Conservation (phyloP, 2,329 filamentous ascomycete genomes). For the Sclerotinia nivalis region DNA sequence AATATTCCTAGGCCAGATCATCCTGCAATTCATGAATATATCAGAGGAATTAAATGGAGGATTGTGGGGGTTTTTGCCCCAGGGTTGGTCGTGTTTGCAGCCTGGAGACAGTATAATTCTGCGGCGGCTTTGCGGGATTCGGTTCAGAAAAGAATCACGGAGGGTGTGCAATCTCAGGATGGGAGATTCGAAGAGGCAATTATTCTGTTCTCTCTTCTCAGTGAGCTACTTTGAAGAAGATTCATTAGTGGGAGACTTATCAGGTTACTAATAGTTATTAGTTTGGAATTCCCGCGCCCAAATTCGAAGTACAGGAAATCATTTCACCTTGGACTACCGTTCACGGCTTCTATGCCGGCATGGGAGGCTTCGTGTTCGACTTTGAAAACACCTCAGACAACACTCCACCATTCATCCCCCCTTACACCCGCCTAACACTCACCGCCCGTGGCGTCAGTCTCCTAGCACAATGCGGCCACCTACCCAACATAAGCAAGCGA, state of each 20-base stretch:
- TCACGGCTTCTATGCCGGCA: conserved; percentile 28
- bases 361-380: conserved; percentile 27
- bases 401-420: neutral
- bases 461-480: conserved; percentile 3
- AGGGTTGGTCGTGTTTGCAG: conserved; percentile 40
- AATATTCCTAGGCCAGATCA: conserved; percentile 40
- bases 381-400: neutral
- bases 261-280: neutral
- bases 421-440: neutral
- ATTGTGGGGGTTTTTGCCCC: conserved; percentile 40
- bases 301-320: neutral
- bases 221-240: neutral
- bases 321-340: conserved; percentile 22
- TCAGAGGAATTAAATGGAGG: conserved; percentile 39
- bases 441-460: neutral
- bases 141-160: neutral
- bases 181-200: neutral
- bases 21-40: conserved; percentile 15
- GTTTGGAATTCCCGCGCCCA: neutral
- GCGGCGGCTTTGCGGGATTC: neutral
- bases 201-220: neutral
- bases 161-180: neutral
- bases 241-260: neutral
- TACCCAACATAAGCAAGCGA: conserved; percentile 8
- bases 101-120: conserved; percentile 28